Base-by-base conservation (phyloP, 2,329 filamentous ascomycete genomes). In the Penicillium carneum region DNA sequence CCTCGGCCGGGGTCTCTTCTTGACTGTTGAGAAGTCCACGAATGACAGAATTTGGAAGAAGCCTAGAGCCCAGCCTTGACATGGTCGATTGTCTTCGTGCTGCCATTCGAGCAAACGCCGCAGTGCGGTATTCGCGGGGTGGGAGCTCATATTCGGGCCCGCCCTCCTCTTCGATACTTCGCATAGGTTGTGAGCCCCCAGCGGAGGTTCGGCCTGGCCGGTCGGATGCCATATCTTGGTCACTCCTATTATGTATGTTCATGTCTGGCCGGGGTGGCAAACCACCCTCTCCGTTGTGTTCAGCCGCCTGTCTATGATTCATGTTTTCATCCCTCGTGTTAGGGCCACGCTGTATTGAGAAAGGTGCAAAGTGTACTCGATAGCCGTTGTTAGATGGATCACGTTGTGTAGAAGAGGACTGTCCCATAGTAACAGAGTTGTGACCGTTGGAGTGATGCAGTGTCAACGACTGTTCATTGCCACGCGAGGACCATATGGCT, bases 51-150 rank as follows among this genome's bases (percentile, higher is more conserved):
- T 81, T 80, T 38, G 81, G 81, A n/a, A 83, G 65, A 31, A 83
- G 75, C 61, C 80, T 75, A 20, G 81, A 82, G 14, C 81, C 80
- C 45, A 83, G 69, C 41, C 81, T 74, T 53, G 81, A 83, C 76
- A 83, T 80, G 14, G 80, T 77, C 4, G 81, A 82, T 61, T 79
- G 79, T 60, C 79, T 75, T 65, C 79, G 76, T 36, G 75, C 70
- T 54, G 76, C 72, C 62, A 79, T 69, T 59, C 74, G 67, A 65
- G 75, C 59, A 65, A 78, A 62, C 34, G 75, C 69, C 60, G 73
- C 68, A 39, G 71, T 72, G 39, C 70, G 72, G 58, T 66, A 72
- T 42, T 76, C 74, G 16, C 72, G 70, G 36, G 76, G 68, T 34
- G 68, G 67, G 29, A 68, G 57, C 48, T 75, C 73, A 58, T 74